Percentiles rank a stretch among this genome's conserved stretches.
phyloP scores from a whole-genome alignment of 2,329 filamentous ascomycete genomes.

The Acrodontium crateriforme region DNA sequence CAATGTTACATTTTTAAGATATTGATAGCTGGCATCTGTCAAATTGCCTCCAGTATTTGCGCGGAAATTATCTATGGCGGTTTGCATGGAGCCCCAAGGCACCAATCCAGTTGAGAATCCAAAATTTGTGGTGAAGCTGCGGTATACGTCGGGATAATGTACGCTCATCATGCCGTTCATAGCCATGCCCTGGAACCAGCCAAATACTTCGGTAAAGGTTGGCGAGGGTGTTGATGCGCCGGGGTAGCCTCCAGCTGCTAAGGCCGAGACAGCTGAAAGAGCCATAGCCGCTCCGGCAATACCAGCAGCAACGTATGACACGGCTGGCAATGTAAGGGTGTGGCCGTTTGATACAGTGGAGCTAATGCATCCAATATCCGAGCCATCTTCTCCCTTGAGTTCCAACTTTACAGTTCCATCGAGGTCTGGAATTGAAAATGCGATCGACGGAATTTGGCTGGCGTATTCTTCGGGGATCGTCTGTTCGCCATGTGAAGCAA shows the following conservation, averaged over 20 bases:
- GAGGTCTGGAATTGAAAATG: constrained; percentile 82
- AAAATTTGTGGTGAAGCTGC: constrained; percentile 85
- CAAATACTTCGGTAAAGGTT: constrained; percentile 70
- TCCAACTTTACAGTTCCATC: constrained; percentile 70
- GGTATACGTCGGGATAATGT: constrained; percentile 73
- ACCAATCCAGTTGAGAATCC: constrained; percentile 78
- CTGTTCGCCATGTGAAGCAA: constrained; percentile 59
- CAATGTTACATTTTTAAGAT: constrained; percentile 62
- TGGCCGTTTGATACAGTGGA: constrained; percentile 80
- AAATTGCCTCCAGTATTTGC: constrained; percentile 71
- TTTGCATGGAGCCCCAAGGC: constrained; percentile 68
- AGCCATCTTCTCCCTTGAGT: constrained; percentile 50
- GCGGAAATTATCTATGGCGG: constrained; percentile 73
- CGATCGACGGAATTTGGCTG: constrained; percentile 68
- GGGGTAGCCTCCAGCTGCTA: constrained; percentile 40
- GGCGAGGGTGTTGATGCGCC: constrained; percentile 59
- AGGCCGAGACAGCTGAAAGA: constrained; percentile 55
- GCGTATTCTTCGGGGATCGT: constrained; percentile 58
- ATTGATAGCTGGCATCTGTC: constrained; percentile 61
- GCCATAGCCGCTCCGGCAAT: constrained; percentile 73
- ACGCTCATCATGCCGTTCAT: constrained; percentile 95
- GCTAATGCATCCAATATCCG: constrained; percentile 66
- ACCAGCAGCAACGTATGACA: constrained; percentile 72
- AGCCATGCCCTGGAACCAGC: constrained; percentile 86
- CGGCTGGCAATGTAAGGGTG: constrained; percentile 54